Conservation (phyloP, 2,329 filamentous ascomycete genomes). For the Penicillium brasilianum region DNA sequence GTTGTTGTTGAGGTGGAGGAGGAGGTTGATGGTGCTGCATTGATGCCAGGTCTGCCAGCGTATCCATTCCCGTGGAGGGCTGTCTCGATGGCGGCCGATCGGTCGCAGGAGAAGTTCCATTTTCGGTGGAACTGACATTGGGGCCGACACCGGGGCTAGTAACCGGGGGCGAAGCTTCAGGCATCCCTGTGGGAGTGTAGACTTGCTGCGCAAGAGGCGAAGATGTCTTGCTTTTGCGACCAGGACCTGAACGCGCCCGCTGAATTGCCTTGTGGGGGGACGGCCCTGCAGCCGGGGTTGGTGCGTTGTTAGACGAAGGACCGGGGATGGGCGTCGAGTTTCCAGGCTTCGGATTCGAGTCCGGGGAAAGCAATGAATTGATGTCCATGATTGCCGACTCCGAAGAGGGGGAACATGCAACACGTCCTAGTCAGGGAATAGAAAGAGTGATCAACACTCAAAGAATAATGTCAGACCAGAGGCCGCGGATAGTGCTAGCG, state of each 20-base stretch:
- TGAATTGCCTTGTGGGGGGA: slow-evolving; percentile 46
- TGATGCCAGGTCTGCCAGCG: slow-evolving; percentile 54
- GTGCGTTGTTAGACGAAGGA: slow-evolving; percentile 36
- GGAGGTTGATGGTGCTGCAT: slow-evolving; percentile 48
- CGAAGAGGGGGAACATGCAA: slow-evolving; percentile 7
- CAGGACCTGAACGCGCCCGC: slow-evolving; percentile 41
- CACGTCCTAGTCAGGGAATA: slow-evolving; percentile 7
- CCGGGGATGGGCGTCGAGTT: slow-evolving; percentile 39
- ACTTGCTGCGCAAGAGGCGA: slow-evolving; percentile 52
- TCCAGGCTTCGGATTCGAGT: slow-evolving; percentile 46
- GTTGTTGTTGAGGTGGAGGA: neutral
- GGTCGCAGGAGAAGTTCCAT: slow-evolving; percentile 43
- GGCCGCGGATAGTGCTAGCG: slow-evolving; percentile 29
- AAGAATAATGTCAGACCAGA: slow-evolving; percentile 12
- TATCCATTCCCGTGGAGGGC: slow-evolving; percentile 55
- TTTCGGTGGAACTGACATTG: slow-evolving; percentile 32
- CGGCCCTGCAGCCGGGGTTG: slow-evolving; percentile 31
- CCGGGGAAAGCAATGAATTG: slow-evolving; percentile 53
- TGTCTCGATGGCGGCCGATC: slow-evolving; percentile 45
- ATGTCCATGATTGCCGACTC: slow-evolving; percentile 48
- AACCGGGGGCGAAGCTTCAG: slow-evolving; percentile 46
- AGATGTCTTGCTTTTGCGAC: slow-evolving; percentile 43
- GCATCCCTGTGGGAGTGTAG: slow-evolving; percentile 43
- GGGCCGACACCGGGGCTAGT: slow-evolving; percentile 39
- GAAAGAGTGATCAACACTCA: slow-evolving; percentile 7